A percentile compares a stretch with the other conserved stretches of the same genome.
Conservation (phyloP, 2,329 filamentous ascomycete species). For the Beauveria medogensis region DNA sequence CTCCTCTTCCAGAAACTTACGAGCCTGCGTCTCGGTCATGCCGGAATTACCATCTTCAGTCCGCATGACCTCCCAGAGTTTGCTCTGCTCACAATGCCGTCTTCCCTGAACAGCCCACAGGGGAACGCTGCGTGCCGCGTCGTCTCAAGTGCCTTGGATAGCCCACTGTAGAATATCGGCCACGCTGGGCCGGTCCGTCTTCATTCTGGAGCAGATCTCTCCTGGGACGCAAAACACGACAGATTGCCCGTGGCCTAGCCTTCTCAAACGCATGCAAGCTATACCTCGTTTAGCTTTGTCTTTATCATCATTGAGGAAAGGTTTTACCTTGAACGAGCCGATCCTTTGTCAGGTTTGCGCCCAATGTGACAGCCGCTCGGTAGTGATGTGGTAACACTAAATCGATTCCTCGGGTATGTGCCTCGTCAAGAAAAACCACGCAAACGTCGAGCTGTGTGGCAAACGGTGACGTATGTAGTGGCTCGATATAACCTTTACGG, state of each 20-base stretch:
- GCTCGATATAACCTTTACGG: slow-evolving; percentile 35
- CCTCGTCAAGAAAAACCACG: slow-evolving; percentile 61
- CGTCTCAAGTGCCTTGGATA: not conserved
- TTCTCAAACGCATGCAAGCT: slow-evolving; percentile 64
- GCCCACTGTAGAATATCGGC: slow-evolving; percentile 1
- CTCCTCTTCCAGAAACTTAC: not conserved
- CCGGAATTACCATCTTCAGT: too few relatives aligned
- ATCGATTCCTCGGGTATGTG: slow-evolving; percentile 63
- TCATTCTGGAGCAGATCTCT: slow-evolving; percentile 38
- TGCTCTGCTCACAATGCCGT: not conserved
- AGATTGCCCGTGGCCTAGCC: slow-evolving; percentile 58
- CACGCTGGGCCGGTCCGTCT: not conserved
- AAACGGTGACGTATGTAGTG: slow-evolving; percentile 52
- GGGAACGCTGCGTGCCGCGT: not conserved
- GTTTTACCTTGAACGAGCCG: slow-evolving; percentile 55
- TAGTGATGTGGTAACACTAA: slow-evolving; percentile 50
- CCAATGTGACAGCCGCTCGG: slow-evolving; percentile 59
- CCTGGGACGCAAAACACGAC: slow-evolving; percentile 51
- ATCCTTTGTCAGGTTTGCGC: slow-evolving; percentile 59
- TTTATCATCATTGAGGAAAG: not conserved
- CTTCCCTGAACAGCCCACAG: not conserved
- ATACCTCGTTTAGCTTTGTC: slow-evolving; percentile 3
- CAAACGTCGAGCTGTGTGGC: slow-evolving; percentile 47
- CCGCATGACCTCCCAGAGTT: not conserved
- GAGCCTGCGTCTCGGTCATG: not conserved